Base-by-base conservation (phyloP, 352 stramenopile species). In the Nothophytophthora sp. region DNA sequence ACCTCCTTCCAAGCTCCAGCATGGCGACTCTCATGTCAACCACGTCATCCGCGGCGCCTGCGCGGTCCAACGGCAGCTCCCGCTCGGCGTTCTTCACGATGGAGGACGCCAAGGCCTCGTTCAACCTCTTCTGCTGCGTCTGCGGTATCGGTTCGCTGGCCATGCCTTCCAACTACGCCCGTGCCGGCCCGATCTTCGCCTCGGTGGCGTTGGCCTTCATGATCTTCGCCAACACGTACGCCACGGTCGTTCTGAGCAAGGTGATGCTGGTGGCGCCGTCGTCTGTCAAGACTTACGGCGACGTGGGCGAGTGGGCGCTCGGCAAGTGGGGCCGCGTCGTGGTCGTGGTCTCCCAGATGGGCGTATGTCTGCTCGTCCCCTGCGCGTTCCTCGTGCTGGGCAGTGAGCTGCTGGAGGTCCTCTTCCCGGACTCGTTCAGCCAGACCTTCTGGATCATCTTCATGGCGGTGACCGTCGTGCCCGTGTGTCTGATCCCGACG, bases 141-240 rank as follows among this genome's bases (percentile, higher is more conserved):
- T 78, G 53, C 24, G 73, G 73, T 10, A 75, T 86, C 44, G 74
- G 74, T 18, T 76, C 74, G 13, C 67, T 86, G n/a, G 55, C 65
- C 18, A 82, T 86, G 63, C 71, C 74, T 4, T 47, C 60, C 33
- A 86, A 83, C 38, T 86, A 73, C 25, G 66, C 75, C 3, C 75
- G 75, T 15, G 70, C 73, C 18, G 73, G 73, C 9, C 70, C 73
- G 5, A 29, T 65, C 16, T 66, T 63, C 44, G 75, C 73, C 1
- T 61, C 60, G 1, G 60, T 74, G 32, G 74, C 74, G 0, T 38
- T 80, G 28, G 47, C 70, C 3, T 84, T 79, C 51, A 83, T 83
- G 69, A 70, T 70, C 18, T 77, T 77, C 40, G 67, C 68, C 50
- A 85, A 85, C 56, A 69, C 75, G 22, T 85, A 81, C 52, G 60